A percentile compares a stretch with the other conserved stretches of the same genome.
These are phyloP conservation scores for Fusarium odoratissimum DNA, from an alignment of 2,329 filamentous ascomycete genomes.

Conservation along the genomic window DNA sequence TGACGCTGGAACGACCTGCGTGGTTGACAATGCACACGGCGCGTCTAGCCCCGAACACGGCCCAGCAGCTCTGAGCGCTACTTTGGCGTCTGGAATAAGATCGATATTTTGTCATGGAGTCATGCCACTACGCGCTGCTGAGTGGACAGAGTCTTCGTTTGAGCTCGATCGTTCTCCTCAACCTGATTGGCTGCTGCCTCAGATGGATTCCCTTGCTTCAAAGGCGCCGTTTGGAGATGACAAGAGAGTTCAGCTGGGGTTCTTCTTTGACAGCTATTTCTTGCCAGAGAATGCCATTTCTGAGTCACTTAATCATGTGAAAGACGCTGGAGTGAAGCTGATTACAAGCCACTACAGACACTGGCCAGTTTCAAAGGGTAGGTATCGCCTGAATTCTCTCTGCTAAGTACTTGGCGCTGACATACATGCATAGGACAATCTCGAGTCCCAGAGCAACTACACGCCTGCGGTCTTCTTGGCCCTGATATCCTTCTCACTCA, in stretches of 20 bases:
- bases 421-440: not conserved
- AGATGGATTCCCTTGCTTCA: not conserved
- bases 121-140: not conserved
- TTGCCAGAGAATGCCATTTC: not conserved
- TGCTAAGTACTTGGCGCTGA: rapidly evolving
- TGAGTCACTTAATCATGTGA: not conserved
- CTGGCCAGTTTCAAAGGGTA: conserved; percentile 10
- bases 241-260: not conserved
- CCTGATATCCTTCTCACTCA: not conserved
- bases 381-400: rapidly evolving
- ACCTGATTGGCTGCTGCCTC: conserved; percentile 5
- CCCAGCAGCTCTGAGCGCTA: not conserved
- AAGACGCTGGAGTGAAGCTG: not conserved
- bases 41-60: not conserved
- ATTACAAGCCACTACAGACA: conserved; percentile 10
- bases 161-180: not conserved
- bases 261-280: conserved; percentile 21
- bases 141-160: conserved; percentile 13
- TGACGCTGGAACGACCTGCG: conserved; percentile 4
- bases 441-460: not conserved
- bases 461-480: not conserved
- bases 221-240: conserved; percentile 6
- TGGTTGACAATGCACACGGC: conserved; percentile 9
- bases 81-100: not conserved
- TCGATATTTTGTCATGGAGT: not conserved